Evolutionary conservation across 305 asterid genomes (phyloP), one percentile per base, ranked within the genome.

Genomic region (Solanum hybrid): DNA sequence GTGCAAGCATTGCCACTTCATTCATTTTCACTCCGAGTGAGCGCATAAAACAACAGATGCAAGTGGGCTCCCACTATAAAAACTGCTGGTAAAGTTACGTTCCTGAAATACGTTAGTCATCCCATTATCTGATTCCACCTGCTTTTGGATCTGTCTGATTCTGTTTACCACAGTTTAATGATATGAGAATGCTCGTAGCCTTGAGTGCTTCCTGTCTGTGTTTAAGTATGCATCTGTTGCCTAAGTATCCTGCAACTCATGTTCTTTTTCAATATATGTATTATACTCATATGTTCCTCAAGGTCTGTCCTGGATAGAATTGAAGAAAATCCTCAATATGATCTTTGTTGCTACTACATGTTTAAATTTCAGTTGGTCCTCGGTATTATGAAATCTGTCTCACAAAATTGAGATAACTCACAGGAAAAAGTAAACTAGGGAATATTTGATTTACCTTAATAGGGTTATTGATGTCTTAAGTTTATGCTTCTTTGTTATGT

Each of bases 1-100:
- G 94, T 91, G 98, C 98, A 89, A 97, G 99, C 92, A 84, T 97
- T 92, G 98, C 99, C 85, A 97, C 99, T 22, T 97, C 99, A 89
- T 95, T 97, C 92, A 92, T 97, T 93, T 96, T 95, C 92, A 97
- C 99, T 88, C 99, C 99, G 61, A 97, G 99, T 73, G 99, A 97
- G 92, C 94, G 95, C 41, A 93, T 97, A 90, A 97, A 97, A 92
- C 93, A 91, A 90, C 95, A 93, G 91, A 91, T 93, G 93, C 95
- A 93, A 92, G 91, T 93, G 87, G 91, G 91, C 76, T 93, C 91
- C 0, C 94, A 92, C 80, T 92, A 93, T 86, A 93, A 89, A 76
- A 93, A 84, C 83, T 91, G 95, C 91, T 92, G 95, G 95, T 93
- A 92, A 76, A 27, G 37, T 51, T 88, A 61, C 57, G 70, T 45